A percentile compares a stretch with the other conserved stretches of the same genome.
Conservation (phyloP, 306 rosid species). For the Hylodesmum podocarpum region DNA sequence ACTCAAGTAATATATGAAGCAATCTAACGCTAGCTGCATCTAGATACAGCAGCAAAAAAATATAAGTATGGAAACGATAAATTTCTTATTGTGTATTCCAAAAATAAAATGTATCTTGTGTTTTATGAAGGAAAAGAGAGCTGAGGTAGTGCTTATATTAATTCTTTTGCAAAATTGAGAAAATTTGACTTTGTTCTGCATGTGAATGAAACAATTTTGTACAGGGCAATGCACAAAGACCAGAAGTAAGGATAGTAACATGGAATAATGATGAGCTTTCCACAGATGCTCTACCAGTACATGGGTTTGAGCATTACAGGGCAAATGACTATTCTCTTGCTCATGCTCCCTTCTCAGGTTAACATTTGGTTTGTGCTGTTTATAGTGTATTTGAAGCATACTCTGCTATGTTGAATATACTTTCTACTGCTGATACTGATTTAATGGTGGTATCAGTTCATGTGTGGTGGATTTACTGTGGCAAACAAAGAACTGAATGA, state of each 20-base stretch:
- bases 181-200: constrained; percentile 34
- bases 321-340: constrained; percentile 98
- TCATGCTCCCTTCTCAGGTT: constrained; percentile 99
- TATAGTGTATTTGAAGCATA: constrained; percentile 22
- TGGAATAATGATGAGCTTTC: constrained; percentile 96
- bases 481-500: neutral
- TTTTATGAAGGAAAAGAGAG: constrained; percentile 26
- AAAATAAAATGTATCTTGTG: constrained; percentile 7
- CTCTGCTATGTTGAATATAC: neutral
- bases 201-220: constrained; percentile 37
- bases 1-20: neutral
- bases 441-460: neutral
- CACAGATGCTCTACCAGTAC: constrained; percentile 94
- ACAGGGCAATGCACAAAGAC: constrained; percentile 97
- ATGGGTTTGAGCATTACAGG: constrained; percentile 96
- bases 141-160: neutral
- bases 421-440: constrained; percentile 6
- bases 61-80: neutral
- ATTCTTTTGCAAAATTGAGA: neutral
- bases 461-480: constrained; percentile 1
- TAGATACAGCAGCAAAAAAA: constrained; percentile 1
- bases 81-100: constrained; percentile 17
- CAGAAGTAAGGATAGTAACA: constrained; percentile 87
- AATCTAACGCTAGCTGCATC: constrained; percentile 29
- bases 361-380: constrained; percentile 40